Base-by-base conservation (phyloP, 208 protist species). In the Wallacemonas sp. region DNA sequence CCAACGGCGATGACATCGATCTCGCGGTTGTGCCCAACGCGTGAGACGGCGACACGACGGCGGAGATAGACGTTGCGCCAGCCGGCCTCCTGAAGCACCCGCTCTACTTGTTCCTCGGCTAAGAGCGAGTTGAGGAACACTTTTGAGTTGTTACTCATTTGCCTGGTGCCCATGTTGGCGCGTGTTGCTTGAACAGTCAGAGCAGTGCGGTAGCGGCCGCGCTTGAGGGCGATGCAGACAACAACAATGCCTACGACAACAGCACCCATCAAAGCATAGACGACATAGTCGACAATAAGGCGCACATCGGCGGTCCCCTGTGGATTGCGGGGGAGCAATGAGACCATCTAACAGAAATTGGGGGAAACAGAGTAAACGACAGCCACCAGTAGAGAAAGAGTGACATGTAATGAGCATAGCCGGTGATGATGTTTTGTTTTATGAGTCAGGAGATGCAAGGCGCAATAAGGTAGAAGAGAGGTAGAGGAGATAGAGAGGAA, bases 1-100 rank as follows among this genome's bases (percentile, higher is more conserved):
- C 86, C 88, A 5, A 96, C 82, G 0, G 88, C 90, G 41, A 96
- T 61, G 4, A 94, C 90, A 69, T 96, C 90, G 62, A 96, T 93
- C 63, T 96, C 87, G 41, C 90, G 90, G 66, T 94, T 94, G 79
- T 93, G 86, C 9, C 82, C 79, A 15, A 90, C 62, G 3, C 86
- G 83, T n/a, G 75, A 69, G 14, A 96, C 80, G 26, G 62, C 60
- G 1, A 94, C 86, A 33, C 90, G 90, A 8, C 88, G 87, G 19
- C 86, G 87, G 38, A 92, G 78, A 66, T 90, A 96, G 11, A 96
- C 75, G 44, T 85, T 69, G 14, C 51, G 69, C 90, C 90, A 95
- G 8, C 90, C 90, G 3, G 76, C 90, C 64, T 82, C 77, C 17
- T 68, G 81, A 59, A 96, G 76, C 19, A 84, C 77, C 17, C 54